Conservation (phyloP, 257 asterid genomes). For the Mitragyna speciosa region DNA sequence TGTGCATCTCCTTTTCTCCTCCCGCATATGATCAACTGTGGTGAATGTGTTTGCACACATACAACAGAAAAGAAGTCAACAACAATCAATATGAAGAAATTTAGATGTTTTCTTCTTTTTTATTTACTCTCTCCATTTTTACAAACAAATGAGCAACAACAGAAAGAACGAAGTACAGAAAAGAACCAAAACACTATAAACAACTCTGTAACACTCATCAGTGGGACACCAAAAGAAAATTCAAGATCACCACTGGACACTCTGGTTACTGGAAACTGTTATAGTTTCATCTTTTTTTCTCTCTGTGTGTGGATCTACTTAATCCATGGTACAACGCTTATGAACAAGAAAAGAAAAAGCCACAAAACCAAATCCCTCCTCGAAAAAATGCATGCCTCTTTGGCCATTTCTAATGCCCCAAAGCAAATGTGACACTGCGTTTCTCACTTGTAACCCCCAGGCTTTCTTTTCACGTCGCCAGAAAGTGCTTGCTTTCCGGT, state of each 20-base stretch:
- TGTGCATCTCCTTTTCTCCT: not conserved
- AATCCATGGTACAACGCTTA: slow-evolving; percentile 27
- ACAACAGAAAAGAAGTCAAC: not conserved
- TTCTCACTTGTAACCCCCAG: slow-evolving; percentile 52
- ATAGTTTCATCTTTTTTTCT: slow-evolving; percentile 22
- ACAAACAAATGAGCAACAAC: not conserved
- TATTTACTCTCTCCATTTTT: not conserved
- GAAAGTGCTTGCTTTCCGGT: slow-evolving; percentile 40
- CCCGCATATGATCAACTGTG: not conserved
- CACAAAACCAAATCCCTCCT: slow-evolving; percentile 19
- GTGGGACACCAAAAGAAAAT: slow-evolving; percentile 31
- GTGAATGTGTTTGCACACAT: not conserved
- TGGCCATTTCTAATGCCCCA: slow-evolving; percentile 7
- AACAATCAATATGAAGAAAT: not conserved
- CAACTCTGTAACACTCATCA: slow-evolving; percentile 26
- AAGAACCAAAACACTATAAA: not conserved
- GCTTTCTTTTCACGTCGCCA: slow-evolving; percentile 48
- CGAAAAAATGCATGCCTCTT: slow-evolving; percentile 14
- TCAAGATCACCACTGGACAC: slow-evolving; percentile 34
- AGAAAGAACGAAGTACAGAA: not conserved
- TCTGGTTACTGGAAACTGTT: slow-evolving; percentile 20
- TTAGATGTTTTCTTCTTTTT: not conserved
- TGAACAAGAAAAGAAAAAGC: slow-evolving; percentile 9
- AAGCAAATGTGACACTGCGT: slow-evolving; percentile 8
- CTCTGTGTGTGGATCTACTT: slow-evolving; percentile 9